These are phyloP conservation scores for Chaetomium olivaceum DNA, from an alignment of 2,329 filamentous ascomycete genomes.

Conservation along the genomic window DNA sequence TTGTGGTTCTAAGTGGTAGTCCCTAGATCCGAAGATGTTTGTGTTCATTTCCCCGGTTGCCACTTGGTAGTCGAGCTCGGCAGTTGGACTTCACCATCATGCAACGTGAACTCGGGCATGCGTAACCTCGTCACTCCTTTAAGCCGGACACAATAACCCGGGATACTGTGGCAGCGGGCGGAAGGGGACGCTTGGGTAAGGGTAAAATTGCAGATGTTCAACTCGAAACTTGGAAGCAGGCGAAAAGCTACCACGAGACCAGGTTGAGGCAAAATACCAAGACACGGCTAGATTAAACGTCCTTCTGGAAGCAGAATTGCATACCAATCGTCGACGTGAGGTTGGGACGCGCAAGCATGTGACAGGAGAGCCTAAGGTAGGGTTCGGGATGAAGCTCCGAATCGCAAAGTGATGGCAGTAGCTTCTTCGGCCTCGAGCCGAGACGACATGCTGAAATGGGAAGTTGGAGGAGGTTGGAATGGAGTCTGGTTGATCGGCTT, in stretches of 20 bases:
- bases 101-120: neutral
- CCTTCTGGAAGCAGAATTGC: constrained; percentile 27
- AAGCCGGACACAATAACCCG: neutral
- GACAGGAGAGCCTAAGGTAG: neutral
- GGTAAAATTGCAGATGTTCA: neutral
- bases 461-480: neutral
- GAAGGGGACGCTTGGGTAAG: neutral
- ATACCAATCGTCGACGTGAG: neutral
- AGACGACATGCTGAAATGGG: neutral
- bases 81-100: neutral
- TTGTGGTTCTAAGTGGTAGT: neutral
- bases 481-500: neutral
- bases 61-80: neutral
- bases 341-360: constrained; percentile 6
- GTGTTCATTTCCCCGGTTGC: neutral
- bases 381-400: constrained; percentile 14
- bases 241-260: neutral
- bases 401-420: neutral
- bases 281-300: neutral
- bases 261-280: neutral
- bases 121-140: neutral
- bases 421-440: neutral
- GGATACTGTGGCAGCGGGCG: neutral
- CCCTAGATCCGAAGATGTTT: neutral
- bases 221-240: neutral